Base-by-base conservation (phyloP, 495 filamentous ascomycete species). In the Geopyxis carbonaria region DNA sequence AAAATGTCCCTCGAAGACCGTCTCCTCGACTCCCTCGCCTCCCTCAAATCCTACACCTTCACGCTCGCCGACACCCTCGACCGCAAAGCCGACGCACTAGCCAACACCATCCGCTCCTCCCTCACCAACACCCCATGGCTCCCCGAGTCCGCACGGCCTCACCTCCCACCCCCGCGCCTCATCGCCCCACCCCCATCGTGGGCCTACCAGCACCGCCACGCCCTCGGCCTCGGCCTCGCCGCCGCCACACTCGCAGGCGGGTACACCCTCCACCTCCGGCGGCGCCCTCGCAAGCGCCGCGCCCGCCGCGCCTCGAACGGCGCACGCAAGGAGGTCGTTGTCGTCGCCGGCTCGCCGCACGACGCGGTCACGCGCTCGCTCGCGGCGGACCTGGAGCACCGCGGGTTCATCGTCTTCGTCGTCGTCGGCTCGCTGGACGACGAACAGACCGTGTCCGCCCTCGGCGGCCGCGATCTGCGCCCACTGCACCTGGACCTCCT, bases 361-460 rank as follows among this genome's bases (percentile, higher is more conserved):
- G 73, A 89, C 42, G 80, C 84, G 14, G 65, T 93, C 49, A 82
- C 80, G 1, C 70, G 74, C 44, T 78, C 80, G 11, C 69, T 97
- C 41, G 72, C 81, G 1, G 53, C 80, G 20, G 91, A 95, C 50
- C 55, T 97, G 40, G 89, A 95, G 57, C 70, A 84, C 35, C 72
- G 85, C 35, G 91, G 91, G 10, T 95, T 92, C 53, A 80, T 95
- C 32, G 85, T 95, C 16, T 95, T 80, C 51, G 64, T 97, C 34
- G 78, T 89, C 0, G 84, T 81, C 44, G 76, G 68, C 42, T 78
- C 70, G 6, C 57, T 69, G 31, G 78, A 89, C 34, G 91, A 95
- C 45, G 91, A 95, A 48, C 67, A 78, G 10, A 58, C 75, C 23
- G 73, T 95, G 20, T 73, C 80, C 35, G 69, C 91, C 51, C 69